Conservation (phyloP, 176 grass and related monocot species). For the Rhynchospora tenuis region DNA sequence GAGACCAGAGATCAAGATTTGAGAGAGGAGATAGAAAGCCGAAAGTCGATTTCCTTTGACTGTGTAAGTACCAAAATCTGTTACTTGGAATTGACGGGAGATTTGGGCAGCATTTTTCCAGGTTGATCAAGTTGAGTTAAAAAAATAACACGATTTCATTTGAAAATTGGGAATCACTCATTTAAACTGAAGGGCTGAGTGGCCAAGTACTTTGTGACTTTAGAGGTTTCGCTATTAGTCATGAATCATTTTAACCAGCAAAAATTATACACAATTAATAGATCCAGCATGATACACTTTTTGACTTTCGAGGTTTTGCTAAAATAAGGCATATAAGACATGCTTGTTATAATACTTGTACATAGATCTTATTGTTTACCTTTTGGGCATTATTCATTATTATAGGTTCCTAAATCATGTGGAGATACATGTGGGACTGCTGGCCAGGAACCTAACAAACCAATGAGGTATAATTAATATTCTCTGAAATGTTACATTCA, state of each 20-base stretch:
- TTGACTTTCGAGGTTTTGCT: not conserved
- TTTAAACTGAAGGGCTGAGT: too few species aligned
- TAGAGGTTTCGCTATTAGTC: too few species aligned
- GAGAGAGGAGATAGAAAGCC: slow-evolving; percentile 16
- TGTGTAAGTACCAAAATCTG: slow-evolving; percentile 24
- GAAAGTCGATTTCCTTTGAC: slow-evolving; percentile 19
- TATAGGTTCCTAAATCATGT: slow-evolving; percentile 12
- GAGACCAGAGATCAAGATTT: not conserved
- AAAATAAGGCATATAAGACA: not conserved
- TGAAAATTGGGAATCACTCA: too few species aligned
- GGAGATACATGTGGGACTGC: not conserved
- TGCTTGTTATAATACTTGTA: not conserved
- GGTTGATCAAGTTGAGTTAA: too few species aligned
- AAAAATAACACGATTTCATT: too few species aligned
- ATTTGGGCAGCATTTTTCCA: not conserved
- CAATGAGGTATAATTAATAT: slow-evolving; percentile 27
- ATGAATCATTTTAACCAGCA: too few species aligned
- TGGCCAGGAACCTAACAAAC: not conserved
- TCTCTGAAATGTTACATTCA: not conserved
- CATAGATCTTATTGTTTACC: not conserved
- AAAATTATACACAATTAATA: too few species aligned
- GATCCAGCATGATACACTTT: not conserved
- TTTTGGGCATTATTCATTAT: not conserved
- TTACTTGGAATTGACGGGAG: not conserved
- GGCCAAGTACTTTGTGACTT: too few species aligned